phyloP scores from a whole-genome alignment of 108 stramenopile species.

The Poteriospumella lacustris region DNA sequence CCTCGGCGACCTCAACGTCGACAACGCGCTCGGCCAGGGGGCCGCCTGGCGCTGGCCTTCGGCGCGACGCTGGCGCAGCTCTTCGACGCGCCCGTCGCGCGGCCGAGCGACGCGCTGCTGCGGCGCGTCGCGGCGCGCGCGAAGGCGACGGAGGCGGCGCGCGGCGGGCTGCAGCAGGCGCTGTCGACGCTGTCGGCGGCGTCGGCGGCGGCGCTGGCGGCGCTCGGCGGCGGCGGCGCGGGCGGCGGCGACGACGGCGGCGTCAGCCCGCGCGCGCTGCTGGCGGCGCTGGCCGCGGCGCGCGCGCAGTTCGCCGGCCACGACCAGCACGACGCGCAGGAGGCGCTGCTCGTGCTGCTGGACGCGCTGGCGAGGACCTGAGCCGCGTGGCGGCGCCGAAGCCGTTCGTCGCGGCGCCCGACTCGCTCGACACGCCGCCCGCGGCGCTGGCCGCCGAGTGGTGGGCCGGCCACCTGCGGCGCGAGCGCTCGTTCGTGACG shows the following conservation, averaged over 20 bases:
- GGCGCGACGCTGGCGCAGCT: constrained; percentile 68
- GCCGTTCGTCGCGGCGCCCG: constrained; percentile 43
- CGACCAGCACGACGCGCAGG: constrained; percentile 92
- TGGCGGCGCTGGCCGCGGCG: constrained; percentile 62
- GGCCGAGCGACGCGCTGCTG: constrained; percentile 49
- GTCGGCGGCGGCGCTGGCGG: constrained; percentile 37
- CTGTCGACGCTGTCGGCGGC: constrained; percentile 37
- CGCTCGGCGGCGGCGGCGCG: constrained; percentile 38
- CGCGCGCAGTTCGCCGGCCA: constrained; percentile 78
- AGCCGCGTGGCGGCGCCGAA: constrained; percentile 42
- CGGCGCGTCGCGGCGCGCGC: constrained; percentile 64
- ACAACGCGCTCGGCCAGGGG: constrained; percentile 84
- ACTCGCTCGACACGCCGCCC: constrained; percentile 36
- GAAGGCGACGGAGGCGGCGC: constrained; percentile 84
- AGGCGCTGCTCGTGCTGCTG: constrained; percentile 39
- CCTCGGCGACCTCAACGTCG: constrained; percentile 75
- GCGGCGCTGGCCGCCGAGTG: constrained; percentile 46
- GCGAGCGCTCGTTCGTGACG: constrained; percentile 40
- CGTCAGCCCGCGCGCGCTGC: constrained; percentile 44
- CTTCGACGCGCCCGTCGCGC: constrained; percentile 49
- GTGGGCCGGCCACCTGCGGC: constrained; percentile 42
- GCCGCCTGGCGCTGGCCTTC: constrained; percentile 82
- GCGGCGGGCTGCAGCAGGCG: constrained; percentile 82
- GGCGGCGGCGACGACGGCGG: constrained; percentile 34
- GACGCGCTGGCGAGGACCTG: constrained; percentile 43